Conservation (phyloP, 106 monocot genomes). For the Cymbidium sinense region DNA sequence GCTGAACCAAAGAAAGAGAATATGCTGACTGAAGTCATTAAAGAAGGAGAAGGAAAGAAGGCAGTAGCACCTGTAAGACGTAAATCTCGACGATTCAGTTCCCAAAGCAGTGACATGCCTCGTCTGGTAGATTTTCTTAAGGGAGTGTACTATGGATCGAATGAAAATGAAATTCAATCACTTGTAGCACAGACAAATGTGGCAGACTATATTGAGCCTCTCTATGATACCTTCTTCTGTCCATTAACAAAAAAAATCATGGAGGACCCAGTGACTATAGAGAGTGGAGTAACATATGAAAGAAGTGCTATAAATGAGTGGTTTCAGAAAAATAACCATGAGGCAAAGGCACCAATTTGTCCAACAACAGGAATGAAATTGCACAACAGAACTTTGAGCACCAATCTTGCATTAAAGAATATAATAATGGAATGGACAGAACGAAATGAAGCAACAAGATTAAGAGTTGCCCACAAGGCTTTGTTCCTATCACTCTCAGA, state of each 20-base stretch:
- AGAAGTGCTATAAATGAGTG: conserved; percentile 48
- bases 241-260: conserved; percentile 65
- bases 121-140: conserved; percentile 43
- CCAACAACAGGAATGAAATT: conserved; percentile 40
- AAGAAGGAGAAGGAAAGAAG: conserved; percentile 1
- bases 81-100: neutral
- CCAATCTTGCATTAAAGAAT: conserved; percentile 44
- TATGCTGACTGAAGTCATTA: neutral
- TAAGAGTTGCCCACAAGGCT: conserved; percentile 32
- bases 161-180: conserved; percentile 3
- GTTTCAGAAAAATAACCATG: conserved; percentile 20
- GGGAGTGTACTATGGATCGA: conserved; percentile 23
- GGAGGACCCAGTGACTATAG: conserved; percentile 61
- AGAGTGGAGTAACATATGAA: conserved; percentile 58
- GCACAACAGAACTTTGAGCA: conserved; percentile 24
- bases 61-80: neutral
- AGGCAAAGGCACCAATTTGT: conserved; percentile 26
- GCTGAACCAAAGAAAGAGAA: neutral
- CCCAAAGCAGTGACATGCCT: conserved; percentile 17
- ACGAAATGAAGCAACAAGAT: conserved; percentile 47
- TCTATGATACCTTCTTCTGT: conserved; percentile 68
- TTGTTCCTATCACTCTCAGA: conserved; percentile 22
- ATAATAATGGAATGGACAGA: conserved; percentile 48
- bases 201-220: conserved; percentile 36
- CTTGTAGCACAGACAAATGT: conserved; percentile 9